Evolutionary conservation across 768 basidiomycete genomes (phyloP), one percentile per base, ranked within the genome.

Genomic region (Panus rudis): DNA sequence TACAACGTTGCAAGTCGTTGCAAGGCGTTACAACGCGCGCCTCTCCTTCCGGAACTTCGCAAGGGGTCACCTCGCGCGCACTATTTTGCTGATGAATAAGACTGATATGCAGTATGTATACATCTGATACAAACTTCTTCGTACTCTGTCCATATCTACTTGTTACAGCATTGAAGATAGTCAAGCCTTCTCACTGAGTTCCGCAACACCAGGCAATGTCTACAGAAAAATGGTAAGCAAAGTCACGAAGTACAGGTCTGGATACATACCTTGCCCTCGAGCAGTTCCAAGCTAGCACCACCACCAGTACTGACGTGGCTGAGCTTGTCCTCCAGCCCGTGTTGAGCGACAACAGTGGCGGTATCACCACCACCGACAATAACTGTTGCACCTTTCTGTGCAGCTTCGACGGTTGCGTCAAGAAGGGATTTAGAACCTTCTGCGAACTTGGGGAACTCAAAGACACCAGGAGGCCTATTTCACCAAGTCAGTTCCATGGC

Each of bases 281-380:
- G 76, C 30, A 99, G 75, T 64, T 99, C 94, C 46, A 99, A 78
- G 60, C 84, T 87, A 23, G 91, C 91, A 40, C 90, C 90, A 35
- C 88, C 94, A 49, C 94, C 94, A 27, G 94, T 99, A 62, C 87
- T 91, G 56, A 99, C 91, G 66, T 99, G 94, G 65, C 87, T 92
- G 50, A 99, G 72, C 62, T 90, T 81, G 53, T 84, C 81, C 64
- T 99, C 94, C 14, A 80, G 80, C 10, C 69, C 71, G 59, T 84
- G 76, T 52, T 93, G 80, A n/a, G 88, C 92, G 42, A 83, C 92
- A 26, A 97, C 75, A 4, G 94, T 97, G n/a, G 94, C 94, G 31
- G 91, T 94, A 62, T 93, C 92, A 49, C 91, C 91, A 53, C 92
- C 92, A 42, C 94, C 94, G 44, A 98, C 84, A 55, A 99, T 97